These are phyloP conservation scores for Alternaria longipes DNA, from an alignment of 2,329 filamentous ascomycete genomes.

Conservation along the genomic window DNA sequence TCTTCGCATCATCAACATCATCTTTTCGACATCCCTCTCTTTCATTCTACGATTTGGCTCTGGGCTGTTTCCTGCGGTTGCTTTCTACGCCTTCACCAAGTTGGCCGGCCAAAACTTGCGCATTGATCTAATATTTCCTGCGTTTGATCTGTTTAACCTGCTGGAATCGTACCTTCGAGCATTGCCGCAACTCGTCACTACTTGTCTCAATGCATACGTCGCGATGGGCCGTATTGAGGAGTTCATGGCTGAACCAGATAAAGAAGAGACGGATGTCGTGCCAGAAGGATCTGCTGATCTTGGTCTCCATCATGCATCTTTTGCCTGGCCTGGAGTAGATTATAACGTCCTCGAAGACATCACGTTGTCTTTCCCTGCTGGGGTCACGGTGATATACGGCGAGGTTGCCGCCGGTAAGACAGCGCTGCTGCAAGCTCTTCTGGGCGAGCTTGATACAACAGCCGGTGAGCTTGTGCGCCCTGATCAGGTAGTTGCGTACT, in stretches of 20 bases:
- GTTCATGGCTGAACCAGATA: conserved; percentile 88
- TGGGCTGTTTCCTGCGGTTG: conserved; percentile 79
- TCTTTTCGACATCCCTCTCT: conserved; percentile 70
- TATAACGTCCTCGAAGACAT: conserved; percentile 65
- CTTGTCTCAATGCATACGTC: conserved; percentile 82
- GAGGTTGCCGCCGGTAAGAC: conserved; percentile 72
- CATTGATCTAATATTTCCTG: conserved; percentile 86
- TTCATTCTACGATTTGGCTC: conserved; percentile 77
- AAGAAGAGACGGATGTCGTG: conserved; percentile 61
- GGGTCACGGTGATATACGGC: conserved; percentile 69
- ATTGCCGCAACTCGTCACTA: conserved; percentile 77
- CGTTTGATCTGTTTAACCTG: conserved; percentile 80
- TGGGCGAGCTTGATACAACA: conserved; percentile 67
- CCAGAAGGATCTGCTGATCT: conserved; percentile 51
- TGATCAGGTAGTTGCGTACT: conserved; percentile 68
- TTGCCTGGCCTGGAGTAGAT: conserved; percentile 78
- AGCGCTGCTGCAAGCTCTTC: conserved; percentile 65
- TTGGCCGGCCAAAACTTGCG: conserved; percentile 73
- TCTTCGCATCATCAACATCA: conserved; percentile 68
- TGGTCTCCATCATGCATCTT: conserved; percentile 71
- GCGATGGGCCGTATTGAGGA: conserved; percentile 82
- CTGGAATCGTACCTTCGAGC: conserved; percentile 78
- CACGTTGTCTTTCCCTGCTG: conserved; percentile 63
- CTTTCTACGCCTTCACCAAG: conserved; percentile 82
- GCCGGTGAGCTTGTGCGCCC: conserved; percentile 62